Evolutionary conservation across 257 asterid species (phyloP).

Genomic region (Pogostemon cablin): DNA sequence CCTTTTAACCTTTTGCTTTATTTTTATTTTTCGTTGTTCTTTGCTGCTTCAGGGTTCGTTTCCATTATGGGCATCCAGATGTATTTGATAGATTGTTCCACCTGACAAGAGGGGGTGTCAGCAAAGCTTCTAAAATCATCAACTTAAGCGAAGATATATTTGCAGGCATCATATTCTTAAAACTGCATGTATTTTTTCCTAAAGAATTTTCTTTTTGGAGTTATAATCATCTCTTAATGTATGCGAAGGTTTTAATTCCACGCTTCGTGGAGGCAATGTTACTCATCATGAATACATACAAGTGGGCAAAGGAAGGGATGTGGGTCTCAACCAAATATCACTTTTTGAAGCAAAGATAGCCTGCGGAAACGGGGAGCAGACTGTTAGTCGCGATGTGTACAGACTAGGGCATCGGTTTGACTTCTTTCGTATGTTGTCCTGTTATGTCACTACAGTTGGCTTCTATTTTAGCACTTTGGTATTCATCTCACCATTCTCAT

Average conservation of each 20-base stretch:
- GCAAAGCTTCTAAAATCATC: conserved; percentile 92
- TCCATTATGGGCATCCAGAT: conserved; percentile 99
- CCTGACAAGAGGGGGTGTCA: conserved; percentile 92
- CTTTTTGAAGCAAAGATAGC: conserved; percentile 93
- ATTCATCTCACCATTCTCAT: conserved; percentile 31
- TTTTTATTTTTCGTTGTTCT: conserved; percentile 24
- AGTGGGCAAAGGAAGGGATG: conserved; percentile 98
- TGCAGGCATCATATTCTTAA: conserved; percentile 64
- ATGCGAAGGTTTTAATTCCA: conserved; percentile 86
- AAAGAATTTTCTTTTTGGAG: conserved; percentile 22
- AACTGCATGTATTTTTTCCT: conserved; percentile 12
- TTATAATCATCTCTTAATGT: conserved; percentile 30
- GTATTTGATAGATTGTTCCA: conserved; percentile 93
- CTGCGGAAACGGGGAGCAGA: conserved; percentile 95
- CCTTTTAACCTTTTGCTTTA: background rate
- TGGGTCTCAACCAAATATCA: conserved; percentile 95
- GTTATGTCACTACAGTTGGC: conserved; percentile 87
- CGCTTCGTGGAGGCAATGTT: conserved; percentile 95
- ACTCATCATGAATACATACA: conserved; percentile 97
- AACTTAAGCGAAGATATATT: conserved; percentile 97
- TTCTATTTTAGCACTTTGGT: conserved; percentile 92
- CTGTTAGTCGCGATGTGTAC: conserved; percentile 91
- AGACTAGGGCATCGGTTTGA: conserved; percentile 97
- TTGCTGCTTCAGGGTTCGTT: conserved; percentile 80
- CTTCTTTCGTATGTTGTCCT: conserved; percentile 96